Conservation (phyloP, 441 rosid genomes). For the Pelargonium cotyledonis region DNA sequence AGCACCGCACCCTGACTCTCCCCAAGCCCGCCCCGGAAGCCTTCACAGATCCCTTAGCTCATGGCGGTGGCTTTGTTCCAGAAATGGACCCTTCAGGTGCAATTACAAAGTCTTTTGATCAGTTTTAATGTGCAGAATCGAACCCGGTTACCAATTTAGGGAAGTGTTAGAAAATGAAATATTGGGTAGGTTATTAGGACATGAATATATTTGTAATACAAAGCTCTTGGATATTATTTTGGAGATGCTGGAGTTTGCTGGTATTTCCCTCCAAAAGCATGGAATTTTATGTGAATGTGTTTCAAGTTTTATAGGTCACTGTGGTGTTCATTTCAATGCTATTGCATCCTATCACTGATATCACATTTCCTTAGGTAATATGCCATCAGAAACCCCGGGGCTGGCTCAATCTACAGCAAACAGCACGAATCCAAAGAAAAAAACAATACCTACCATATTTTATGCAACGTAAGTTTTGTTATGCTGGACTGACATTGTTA, state of each 20-base stretch:
- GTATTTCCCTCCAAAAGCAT: neutral
- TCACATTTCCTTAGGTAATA: conserved; percentile 29
- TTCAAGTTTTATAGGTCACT: too few relatives aligned
- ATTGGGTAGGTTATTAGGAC: neutral
- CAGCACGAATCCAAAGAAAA: conserved; percentile 48
- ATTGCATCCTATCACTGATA: neutral
- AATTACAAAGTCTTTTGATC: conserved; percentile 11
- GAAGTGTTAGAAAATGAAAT: neutral
- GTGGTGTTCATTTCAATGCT: too few relatives aligned
- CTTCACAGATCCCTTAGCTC: conserved; percentile 58
- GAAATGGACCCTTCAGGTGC: conserved; percentile 71
- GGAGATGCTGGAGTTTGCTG: neutral
- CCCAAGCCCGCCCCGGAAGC: conserved; percentile 65
- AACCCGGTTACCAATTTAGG: neutral
- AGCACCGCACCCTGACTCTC: conserved; percentile 29
- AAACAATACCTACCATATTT: conserved; percentile 50
- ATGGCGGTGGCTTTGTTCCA: conserved; percentile 87
- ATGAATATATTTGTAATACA: too few relatives aligned
- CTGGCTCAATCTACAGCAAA: conserved; percentile 32
- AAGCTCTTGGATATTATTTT: too few relatives aligned
- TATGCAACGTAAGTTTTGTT: conserved; percentile 67
- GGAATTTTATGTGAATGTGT: neutral
- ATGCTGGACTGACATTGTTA: neutral
- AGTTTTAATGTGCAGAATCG: neutral
- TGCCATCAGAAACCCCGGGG: conserved; percentile 31